Base-by-base conservation (phyloP, 208 protist genomes). In the Trypanosoma brucei region DNA sequence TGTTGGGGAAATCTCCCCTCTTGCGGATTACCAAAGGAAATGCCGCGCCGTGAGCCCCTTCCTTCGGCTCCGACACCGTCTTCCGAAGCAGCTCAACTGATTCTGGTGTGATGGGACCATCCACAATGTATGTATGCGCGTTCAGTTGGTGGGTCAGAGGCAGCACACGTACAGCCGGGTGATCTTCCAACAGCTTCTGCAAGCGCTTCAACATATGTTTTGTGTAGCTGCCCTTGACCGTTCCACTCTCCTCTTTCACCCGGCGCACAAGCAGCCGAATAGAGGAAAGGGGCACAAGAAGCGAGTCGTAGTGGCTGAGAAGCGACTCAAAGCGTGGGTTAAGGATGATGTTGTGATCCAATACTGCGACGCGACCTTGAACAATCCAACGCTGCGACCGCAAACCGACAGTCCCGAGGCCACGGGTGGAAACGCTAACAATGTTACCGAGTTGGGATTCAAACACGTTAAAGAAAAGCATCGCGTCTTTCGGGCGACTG, bases 331-430 rank as follows among this genome's bases (percentile, higher is more conserved):
- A 86, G 30, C 69, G 74, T n/a, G 84, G 76, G 7, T 78, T 84
- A n/a, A 93, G 77, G 11, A 95, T 22, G 1, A 91, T 80, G 67
- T 88, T 92, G 71, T 93, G 89, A 62, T 95, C 89, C 13, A 93
- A 75, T 1, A 95, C 84, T n/a, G 82, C 89, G 2, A 95, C 84
- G 33, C 89, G 84, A 8, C 89, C 89, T 63, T 95, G 81, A 49
- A 91, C 83, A 34, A 92, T 77, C 86, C 88, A 94, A 14, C 88
- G 83, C 68, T 91, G 85, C 33, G 85, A 67, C 13, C 72, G 61
- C 31, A 79, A 51, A 5, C 88, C 88, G 9, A 83, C 70, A 34
- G 62, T 75, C 5, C 77, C 84, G 48, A 94, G 75, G n/a, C 79
- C 78, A 3, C 69, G 70, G 44, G 85, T 88, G 9, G 79, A 76